These are phyloP conservation scores for Cystobasidium ongulense DNA, from an alignment of 768 basidiomycete genomes.

Conservation along the genomic window DNA sequence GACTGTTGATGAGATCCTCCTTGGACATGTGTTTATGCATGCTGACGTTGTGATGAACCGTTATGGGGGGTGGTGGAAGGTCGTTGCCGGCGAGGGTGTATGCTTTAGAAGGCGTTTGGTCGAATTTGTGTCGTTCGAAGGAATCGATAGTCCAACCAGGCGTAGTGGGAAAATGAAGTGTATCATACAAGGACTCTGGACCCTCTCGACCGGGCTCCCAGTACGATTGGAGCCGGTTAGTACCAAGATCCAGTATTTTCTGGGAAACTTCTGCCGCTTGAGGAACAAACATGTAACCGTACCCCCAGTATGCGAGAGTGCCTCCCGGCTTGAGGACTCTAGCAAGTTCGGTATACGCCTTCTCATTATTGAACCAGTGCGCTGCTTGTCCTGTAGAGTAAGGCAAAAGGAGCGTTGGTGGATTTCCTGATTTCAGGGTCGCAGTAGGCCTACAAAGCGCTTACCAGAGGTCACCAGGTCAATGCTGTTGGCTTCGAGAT, in stretches of 20 bases:
- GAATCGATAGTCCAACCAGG: neutral
- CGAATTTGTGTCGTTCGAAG: slow-evolving; percentile 16
- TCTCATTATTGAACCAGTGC: slow-evolving; percentile 44
- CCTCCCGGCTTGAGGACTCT: slow-evolving; percentile 41
- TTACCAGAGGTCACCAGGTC: slow-evolving; percentile 44
- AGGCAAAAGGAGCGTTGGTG: neutral
- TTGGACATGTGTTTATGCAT: slow-evolving; percentile 6
- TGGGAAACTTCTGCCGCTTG: slow-evolving; percentile 32
- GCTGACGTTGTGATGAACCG: neutral
- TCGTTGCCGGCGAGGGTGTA: neutral
- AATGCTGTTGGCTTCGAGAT: slow-evolving; percentile 36
- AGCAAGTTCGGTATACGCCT: slow-evolving; percentile 41
- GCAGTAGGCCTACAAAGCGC: neutral
- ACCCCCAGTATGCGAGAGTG: slow-evolving; percentile 44
- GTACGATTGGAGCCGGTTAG: neutral
- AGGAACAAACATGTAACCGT: slow-evolving; percentile 39
- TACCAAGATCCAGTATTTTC: slow-evolving; percentile 12
- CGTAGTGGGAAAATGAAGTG: neutral
- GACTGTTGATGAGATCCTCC: neutral
- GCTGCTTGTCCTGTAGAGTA: slow-evolving; percentile 40
- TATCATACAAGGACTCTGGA: slow-evolving; percentile 14
- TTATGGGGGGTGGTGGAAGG: neutral
- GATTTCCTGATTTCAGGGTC: neutral
- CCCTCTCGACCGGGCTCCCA: slow-evolving; percentile 25
- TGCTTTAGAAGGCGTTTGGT: slow-evolving; percentile 1